Evolutionary conservation across 306 rosid species (phyloP).

Genomic region (Senna siamea): DNA sequence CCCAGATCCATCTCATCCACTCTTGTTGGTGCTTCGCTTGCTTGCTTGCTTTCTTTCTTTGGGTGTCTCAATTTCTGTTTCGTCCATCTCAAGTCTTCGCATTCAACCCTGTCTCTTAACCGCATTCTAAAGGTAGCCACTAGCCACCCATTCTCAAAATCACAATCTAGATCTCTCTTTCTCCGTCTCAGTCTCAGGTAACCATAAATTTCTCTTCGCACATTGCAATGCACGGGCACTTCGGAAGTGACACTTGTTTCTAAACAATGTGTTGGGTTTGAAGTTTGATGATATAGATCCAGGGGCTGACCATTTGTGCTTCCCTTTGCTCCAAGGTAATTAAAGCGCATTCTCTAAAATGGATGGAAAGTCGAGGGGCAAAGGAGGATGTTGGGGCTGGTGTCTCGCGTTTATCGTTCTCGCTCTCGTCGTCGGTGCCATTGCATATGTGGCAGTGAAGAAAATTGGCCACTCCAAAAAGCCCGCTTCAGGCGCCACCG

Average conservation of each 20-base stretch:
- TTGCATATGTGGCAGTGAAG: slow-evolving; percentile 55
- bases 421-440: slow-evolving; percentile 65
- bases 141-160: background rate
- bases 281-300: slow-evolving; percentile 43
- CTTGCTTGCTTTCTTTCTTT: background rate
- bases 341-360: slow-evolving; percentile 44
- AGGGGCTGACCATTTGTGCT: background rate
- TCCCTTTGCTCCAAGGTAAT: background rate
- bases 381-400: slow-evolving; percentile 83
- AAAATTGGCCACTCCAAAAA: slow-evolving; percentile 48
- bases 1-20: slow-evolving; percentile 21
- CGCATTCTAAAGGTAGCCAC: slow-evolving; percentile 13
- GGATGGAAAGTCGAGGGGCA: slow-evolving; percentile 62
- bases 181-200: background rate
- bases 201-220: slow-evolving; percentile 9
- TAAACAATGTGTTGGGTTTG: slow-evolving; percentile 23
- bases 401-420: slow-evolving; percentile 60
- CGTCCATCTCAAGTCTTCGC: background rate
- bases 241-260: slow-evolving; percentile 7
- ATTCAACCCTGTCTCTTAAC: slow-evolving; percentile 35
- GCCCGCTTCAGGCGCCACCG: slow-evolving; percentile 64
- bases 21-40: slow-evolving; percentile 17
- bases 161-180: slow-evolving; percentile 17
- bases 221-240: background rate
- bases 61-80: background rate